Evolutionary conservation across 208 protist species (phyloP).

Genomic region (Spongospora subterranea): DNA sequence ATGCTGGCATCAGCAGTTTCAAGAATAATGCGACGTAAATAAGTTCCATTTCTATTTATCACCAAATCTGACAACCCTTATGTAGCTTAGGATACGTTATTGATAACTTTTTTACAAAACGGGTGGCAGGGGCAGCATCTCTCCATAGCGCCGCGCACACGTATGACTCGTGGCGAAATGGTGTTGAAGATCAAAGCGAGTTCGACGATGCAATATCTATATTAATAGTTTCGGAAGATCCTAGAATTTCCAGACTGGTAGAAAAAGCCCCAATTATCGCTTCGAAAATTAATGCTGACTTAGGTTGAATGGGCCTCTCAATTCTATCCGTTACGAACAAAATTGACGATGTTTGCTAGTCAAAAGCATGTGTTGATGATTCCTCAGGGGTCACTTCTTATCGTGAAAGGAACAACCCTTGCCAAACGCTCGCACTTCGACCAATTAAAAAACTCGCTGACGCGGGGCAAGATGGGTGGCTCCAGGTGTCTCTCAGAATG

Average conservation of each 20-base stretch:
- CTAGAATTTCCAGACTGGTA: not conserved
- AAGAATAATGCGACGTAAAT: not conserved
- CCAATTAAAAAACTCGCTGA: not conserved
- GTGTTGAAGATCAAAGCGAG: not conserved
- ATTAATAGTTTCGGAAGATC: not conserved
- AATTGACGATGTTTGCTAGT: not conserved
- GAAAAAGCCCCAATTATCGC: not conserved
- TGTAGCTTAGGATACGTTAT: too few species aligned
- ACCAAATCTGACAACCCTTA: not conserved
- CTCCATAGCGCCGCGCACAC: not conserved
- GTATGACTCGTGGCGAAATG: not conserved
- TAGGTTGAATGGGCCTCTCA: conserved; percentile 27
- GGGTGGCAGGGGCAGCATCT: not conserved
- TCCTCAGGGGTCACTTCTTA: conserved; percentile 24
- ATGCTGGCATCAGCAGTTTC: not conserved
- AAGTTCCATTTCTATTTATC: conserved; percentile 1
- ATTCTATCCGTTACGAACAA: not conserved
- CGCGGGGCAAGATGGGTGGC: too few species aligned
- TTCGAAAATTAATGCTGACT: not conserved
- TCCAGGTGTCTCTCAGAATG: too few species aligned
- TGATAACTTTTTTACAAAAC: not conserved
- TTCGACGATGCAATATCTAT: not conserved
- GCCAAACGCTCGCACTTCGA: not conserved
- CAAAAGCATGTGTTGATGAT: not conserved
- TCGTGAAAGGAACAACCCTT: not conserved